These are phyloP conservation scores for Hymenoscyphus fraxineus DNA, from an alignment of 2,329 filamentous ascomycete species.

Conservation along the genomic window DNA sequence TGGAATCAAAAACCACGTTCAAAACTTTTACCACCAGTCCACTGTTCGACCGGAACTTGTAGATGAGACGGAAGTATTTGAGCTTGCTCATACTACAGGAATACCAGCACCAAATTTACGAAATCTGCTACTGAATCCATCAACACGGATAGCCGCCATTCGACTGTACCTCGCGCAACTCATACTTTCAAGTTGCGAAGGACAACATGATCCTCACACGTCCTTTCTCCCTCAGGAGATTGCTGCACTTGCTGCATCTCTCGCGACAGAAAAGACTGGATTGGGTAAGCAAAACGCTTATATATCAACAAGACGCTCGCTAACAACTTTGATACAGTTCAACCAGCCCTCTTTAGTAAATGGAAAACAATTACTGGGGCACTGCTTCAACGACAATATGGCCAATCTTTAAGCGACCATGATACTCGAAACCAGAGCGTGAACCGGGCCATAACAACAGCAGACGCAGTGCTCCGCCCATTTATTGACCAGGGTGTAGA, in stretches of 20 bases:
- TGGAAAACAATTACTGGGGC: constrained; percentile 20
- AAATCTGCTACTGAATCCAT: constrained; percentile 14
- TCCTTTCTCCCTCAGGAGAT: constrained; percentile 18
- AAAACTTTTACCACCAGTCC: constrained; percentile 19
- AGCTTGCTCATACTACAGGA: constrained; percentile 10
- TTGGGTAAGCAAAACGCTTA: constrained; percentile 7
- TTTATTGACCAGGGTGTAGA: constrained; percentile 13
- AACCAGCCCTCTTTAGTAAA: constrained; percentile 19
- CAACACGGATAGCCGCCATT: constrained; percentile 12
- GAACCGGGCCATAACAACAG: constrained; percentile 5
- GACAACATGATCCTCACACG: neutral
- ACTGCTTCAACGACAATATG: constrained; percentile 16
- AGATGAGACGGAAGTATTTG: constrained; percentile 12
- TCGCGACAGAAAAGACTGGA: neutral
- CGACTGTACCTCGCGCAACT: constrained; percentile 14
- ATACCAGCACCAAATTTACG: constrained; percentile 6
- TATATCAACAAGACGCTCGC: neutral
- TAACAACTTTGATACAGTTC: constrained; percentile 9
- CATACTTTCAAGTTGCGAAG: constrained; percentile 18
- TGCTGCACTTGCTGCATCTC: constrained; percentile 6
- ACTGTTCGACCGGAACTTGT: constrained; percentile 10
- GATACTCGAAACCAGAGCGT: constrained; percentile 12
- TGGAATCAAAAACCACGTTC: constrained; percentile 22
- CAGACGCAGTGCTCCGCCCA: constrained; percentile 15
- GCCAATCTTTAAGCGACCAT: constrained; percentile 9